Base-by-base conservation (phyloP, 352 stramenopile species). In the Globisporangium rhizosaccharum region DNA sequence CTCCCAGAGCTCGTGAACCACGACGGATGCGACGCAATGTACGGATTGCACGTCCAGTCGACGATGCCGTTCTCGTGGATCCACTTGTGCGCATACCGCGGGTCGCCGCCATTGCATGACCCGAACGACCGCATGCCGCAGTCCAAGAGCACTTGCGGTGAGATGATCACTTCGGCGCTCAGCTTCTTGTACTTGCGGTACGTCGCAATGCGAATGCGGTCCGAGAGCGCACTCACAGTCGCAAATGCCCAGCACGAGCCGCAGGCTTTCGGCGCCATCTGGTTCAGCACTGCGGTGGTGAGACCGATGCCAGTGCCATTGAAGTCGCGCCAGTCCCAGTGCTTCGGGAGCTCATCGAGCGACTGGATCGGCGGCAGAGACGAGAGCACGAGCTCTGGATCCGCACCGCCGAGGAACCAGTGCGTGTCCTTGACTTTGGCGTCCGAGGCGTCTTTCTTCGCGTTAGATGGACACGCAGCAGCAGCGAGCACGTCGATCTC, bases 1-100 rank as follows among this genome's bases (percentile, higher is more conserved):
- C 73, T 70, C 11, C 73, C 69, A 3, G 68, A 62, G 39, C 73
- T 74, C 68, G 67, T 65, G 45, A 88, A 81, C 78, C 78, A 92
- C 37, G 79, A 90, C 62, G 80, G 82, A 46, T 92, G 82, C 17
- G 82, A 79, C 12, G 82, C 82, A 23, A 92, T 90, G 66, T 92
- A 92, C 56, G 82, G 82, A 53, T 85, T 92, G 57, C 82, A 92
- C 4, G 82, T 92, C 69, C 72, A 72, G 63, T 92, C 82, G 10
- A 92, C 82, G 53, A 92, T 90, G 44, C 82, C 82, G 45, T 92
- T 87, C 62, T 89, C 78, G 44, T 88, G 75, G 59, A 92, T 92
- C 82, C 82, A 92, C 62, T 92, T 85, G 69, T 92, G 82, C 20
- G 82, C 82, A 45, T 85, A 85, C n/a, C 82, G 74, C 15, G 82